Conservation (phyloP, 2,329 filamentous ascomycete genomes). For the Stachybotrys elegans region DNA sequence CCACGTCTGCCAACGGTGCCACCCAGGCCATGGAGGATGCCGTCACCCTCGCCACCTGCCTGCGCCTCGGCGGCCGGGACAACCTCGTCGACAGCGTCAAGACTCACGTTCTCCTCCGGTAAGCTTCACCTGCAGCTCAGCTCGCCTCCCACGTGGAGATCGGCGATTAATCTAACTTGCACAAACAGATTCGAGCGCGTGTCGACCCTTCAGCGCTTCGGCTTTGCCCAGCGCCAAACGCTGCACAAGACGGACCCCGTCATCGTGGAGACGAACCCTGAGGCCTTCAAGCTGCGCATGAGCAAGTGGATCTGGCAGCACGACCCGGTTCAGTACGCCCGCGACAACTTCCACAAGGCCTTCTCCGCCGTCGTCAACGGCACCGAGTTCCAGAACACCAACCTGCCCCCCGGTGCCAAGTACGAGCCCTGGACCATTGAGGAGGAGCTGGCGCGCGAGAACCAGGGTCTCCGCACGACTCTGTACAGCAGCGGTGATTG, state of each 20-base stretch:
- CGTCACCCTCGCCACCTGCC: conserved; percentile 11
- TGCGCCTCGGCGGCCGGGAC: conserved; percentile 7
- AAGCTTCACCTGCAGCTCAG: neutral
- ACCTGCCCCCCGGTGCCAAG: neutral
- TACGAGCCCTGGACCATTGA: conserved; percentile 1
- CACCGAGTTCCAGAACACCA: neutral
- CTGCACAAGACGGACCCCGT: neutral
- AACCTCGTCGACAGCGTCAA: neutral
- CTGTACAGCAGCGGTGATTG: neutral
- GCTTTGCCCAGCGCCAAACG: neutral
- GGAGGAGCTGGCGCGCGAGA: neutral
- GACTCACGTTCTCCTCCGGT: neutral
- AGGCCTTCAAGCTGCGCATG: neutral
- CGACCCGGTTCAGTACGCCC: neutral
- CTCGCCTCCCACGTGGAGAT: too few species aligned
- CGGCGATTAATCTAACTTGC: neutral
- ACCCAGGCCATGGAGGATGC: conserved; percentile 15
- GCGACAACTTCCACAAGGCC: neutral
- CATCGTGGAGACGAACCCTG: neutral
- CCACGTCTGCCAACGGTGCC: conserved; percentile 12
- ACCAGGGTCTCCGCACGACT: neutral
- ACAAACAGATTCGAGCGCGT: neutral
- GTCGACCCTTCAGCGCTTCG: neutral
- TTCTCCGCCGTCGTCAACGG: neutral
- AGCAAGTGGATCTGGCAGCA: conserved; percentile 1